Base-by-base conservation (phyloP, 257 asterid genomes). In the Parsonsia alboflavescens region DNA sequence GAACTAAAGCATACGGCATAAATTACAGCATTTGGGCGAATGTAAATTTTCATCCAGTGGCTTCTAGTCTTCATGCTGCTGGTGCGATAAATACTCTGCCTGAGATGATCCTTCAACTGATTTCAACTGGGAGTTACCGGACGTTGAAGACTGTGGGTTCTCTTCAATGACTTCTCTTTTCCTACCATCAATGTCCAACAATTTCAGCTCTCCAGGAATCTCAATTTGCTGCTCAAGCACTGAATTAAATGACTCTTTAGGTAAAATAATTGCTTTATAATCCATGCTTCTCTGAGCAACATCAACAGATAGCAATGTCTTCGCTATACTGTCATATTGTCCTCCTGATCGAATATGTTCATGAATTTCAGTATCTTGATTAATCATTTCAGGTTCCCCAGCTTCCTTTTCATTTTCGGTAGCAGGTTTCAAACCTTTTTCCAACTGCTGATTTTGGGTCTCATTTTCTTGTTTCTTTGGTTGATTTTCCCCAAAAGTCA, bases 101-200 rank as follows among this genome's bases (percentile, higher is more conserved):
- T 59, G 70, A 61, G 42, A 26, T 73, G 76, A 44, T 28, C 39
- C 1, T 73, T 61, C 77, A 58, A 58, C 33, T 22, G 70, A 45
- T 59, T 59, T 59, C 59, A 45, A 45, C 15, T 44, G 41, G 13
- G 45, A 8, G 17, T 19, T 7, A 64, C 53, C 46, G 16, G 76
- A 16, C 17, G 58, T 41, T 7, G 56, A 50, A 11, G 22, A 73
- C 17, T 58, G 46, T 2, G 69, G 69, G 2, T 42, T 42, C 17
- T 12, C 16, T 15, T 30, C 44, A 4, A 17, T 13, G 46, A 36
- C 49, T n/a, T 42, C 56, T 13, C n/a, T 24, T 10, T 41, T 56
- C 11, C 44, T 7, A 2, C 68, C 45, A 57, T 30, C 33, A 48
- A 49, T 45, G 13, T 73, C 67, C 45, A 17, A 42, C 28, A 46